phyloP scores from a whole-genome alignment of 176 grass and related monocot genomes.

The Cenchrus purpureus region DNA sequence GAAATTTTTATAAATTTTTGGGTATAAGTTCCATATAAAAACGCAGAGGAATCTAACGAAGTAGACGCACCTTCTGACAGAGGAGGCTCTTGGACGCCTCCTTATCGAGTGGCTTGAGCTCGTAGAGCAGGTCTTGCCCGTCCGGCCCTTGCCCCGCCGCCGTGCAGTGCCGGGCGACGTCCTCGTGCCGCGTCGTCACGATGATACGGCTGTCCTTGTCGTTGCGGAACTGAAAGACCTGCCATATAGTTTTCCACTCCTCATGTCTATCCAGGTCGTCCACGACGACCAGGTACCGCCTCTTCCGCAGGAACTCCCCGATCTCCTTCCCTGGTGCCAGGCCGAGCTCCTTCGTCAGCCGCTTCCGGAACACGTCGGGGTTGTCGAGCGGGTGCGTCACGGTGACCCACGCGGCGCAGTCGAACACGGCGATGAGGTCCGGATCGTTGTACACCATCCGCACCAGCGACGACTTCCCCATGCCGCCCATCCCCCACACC shows the following conservation, averaged over 20 bases:
- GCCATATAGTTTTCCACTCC: conserved; percentile 37
- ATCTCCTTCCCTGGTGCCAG: background rate
- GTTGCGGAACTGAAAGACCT: background rate
- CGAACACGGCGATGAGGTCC: conserved; percentile 7
- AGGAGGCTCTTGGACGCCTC: conserved; percentile 13
- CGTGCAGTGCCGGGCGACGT: conserved; percentile 32
- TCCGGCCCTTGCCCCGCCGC: background rate
- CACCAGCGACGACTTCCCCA: conserved; percentile 44
- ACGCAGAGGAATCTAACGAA: too few species aligned
- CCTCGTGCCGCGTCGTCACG: conserved; percentile 31
- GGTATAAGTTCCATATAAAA: too few species aligned
- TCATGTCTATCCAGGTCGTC: conserved; percentile 21
- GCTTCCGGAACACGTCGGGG: background rate
- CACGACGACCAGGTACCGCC: conserved; percentile 27
- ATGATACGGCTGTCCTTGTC: conserved; percentile 9
- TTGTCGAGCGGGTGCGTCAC: conserved; percentile 39
- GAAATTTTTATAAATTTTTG: too few species aligned
- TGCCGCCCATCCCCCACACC: conserved; percentile 45
- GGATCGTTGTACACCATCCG: conserved; percentile 33
- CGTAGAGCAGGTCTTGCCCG: background rate
- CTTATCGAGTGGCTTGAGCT: background rate
- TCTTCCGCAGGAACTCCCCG: background rate
- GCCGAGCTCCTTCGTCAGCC: conserved; percentile 14
- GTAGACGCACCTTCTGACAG: conserved; percentile 13
- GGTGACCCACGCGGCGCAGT: conserved; percentile 44